These are phyloP conservation scores for Suillus cothurnatus DNA, from an alignment of 768 basidiomycete species.

Conservation along the genomic window DNA sequence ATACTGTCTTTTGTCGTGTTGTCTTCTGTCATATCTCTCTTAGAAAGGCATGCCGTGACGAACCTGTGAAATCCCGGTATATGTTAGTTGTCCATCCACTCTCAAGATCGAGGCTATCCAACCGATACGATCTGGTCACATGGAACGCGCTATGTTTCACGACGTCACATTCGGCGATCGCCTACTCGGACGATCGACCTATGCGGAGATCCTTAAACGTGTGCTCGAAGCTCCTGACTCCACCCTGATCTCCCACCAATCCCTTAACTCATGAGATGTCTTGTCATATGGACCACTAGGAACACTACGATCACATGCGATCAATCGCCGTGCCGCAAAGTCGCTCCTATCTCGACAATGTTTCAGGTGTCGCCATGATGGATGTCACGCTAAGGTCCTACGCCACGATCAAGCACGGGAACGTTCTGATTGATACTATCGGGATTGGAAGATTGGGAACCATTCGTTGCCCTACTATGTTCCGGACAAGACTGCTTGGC, in stretches of 20 bases:
- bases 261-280: neutral
- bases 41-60: neutral
- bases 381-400: conserved; percentile 3
- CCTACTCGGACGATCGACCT: neutral
- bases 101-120: neutral
- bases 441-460: neutral
- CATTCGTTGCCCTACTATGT: neutral
- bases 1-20: neutral
- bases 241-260: neutral
- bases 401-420: conserved; percentile 7
- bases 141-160: neutral
- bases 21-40: conserved; percentile 6
- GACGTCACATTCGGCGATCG: neutral
- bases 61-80: neutral
- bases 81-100: neutral
- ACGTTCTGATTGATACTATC: conserved; percentile 4
- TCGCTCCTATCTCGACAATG: neutral
- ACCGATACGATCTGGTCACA: conserved; percentile 1
- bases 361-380: neutral
- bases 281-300: neutral
- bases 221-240: neutral
- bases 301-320: neutral
- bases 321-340: neutral
- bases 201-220: neutral
- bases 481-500: neutral